Percentiles rank a stretch among this genome's conserved stretches.
Conservation (phyloP, 441 rosid species). For the Croton setiger region DNA sequence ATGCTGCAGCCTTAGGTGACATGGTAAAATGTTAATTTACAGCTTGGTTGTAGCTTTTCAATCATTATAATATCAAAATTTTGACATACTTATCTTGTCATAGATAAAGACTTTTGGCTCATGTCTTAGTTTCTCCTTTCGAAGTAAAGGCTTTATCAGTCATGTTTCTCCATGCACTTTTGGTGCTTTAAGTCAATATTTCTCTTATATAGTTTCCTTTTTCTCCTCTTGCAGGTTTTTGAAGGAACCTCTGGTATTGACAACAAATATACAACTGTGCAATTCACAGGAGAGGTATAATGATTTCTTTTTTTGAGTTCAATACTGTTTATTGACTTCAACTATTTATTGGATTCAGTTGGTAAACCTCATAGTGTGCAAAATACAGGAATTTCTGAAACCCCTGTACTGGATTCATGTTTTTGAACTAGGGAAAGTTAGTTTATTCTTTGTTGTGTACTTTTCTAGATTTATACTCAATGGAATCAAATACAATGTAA, state of each 20-base stretch:
- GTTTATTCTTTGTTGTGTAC: neutral
- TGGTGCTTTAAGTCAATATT: neutral
- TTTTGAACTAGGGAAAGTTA: neutral
- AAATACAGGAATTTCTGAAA: neutral
- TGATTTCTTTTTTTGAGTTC: neutral
- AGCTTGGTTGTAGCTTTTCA: neutral
- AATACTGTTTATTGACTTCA: neutral
- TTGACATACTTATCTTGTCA: neutral
- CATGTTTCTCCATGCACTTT: neutral
- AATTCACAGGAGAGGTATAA: slow-evolving; percentile 91
- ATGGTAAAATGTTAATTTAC: too few relatives aligned
- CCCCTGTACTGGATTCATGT: neutral
- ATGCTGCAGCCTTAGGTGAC: slow-evolving; percentile 8
- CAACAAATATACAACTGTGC: slow-evolving; percentile 89
- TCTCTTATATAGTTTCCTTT: slow-evolving; percentile 1
- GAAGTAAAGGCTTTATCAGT: neutral
- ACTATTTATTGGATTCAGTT: neutral
- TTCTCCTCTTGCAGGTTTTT: slow-evolving; percentile 55
- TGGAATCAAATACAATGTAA: neutral
- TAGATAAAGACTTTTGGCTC: neutral
- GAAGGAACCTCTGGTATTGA: slow-evolving; percentile 98
- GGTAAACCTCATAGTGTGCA: neutral
- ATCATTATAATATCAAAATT: neutral
- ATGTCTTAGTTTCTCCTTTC: slow-evolving; percentile 1
- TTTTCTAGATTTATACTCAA: neutral